These are phyloP conservation scores for Sphaerulina musiva DNA, from an alignment of 2,329 filamentous ascomycete species.

Conservation along the genomic window DNA sequence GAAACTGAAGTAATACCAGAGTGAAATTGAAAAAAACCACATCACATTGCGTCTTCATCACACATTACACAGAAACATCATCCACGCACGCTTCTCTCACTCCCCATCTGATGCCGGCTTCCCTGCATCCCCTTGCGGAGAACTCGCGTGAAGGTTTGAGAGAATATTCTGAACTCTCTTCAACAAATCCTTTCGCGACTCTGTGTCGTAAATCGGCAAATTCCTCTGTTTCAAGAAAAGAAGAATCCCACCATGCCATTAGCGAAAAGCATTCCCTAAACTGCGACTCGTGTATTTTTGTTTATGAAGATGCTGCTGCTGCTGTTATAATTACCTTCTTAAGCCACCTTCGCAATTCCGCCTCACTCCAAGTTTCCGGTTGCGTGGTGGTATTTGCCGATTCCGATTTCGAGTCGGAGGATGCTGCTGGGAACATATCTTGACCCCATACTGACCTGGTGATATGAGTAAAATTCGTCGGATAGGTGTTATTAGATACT, in stretches of 20 bases:
- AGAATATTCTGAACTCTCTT: slow-evolving; percentile 52
- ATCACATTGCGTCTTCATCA: too few relatives aligned
- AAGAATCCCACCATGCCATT: too few relatives aligned
- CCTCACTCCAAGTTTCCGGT: slow-evolving; percentile 65
- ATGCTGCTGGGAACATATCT: slow-evolving; percentile 69
- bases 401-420: too few relatives aligned
- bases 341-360: slow-evolving; percentile 77
- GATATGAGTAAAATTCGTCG: too few relatives aligned
- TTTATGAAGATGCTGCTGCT: too few relatives aligned
- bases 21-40: background rate
- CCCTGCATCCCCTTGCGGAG: too few relatives aligned
- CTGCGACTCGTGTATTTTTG: background rate
- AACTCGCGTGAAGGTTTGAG: background rate
- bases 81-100: too few relatives aligned
- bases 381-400: slow-evolving; percentile 57
- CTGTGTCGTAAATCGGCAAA: slow-evolving; percentile 53
- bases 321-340: slow-evolving; percentile 68
- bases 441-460: slow-evolving; percentile 65
- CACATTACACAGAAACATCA: too few relatives aligned
- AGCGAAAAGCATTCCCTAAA: background rate
- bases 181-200: slow-evolving; percentile 58
- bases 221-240: too few relatives aligned
- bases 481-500: too few relatives aligned
- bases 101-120: too few relatives aligned
- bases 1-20: background rate